phyloP scores from a whole-genome alignment of 2,329 filamentous ascomycete species.

The Colletotrichum tofieldiae region DNA sequence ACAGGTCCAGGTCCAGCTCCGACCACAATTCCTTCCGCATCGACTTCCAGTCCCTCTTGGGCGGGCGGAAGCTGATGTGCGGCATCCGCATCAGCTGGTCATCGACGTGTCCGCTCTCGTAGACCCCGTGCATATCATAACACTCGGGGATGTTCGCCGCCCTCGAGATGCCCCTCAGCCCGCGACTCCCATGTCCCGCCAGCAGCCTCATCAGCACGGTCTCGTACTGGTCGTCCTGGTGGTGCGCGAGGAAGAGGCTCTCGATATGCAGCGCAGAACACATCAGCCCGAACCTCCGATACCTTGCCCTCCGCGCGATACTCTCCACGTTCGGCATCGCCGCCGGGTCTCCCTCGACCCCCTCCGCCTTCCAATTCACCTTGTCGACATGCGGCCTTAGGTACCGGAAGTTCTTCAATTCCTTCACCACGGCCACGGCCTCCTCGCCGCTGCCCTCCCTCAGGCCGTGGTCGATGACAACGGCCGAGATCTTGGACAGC shows the following conservation, averaged over 20 bases:
- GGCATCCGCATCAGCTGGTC: conserved; percentile 58
- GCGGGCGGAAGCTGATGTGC: conserved; percentile 56
- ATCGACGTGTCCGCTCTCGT: conserved; percentile 74
- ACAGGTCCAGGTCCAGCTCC: conserved; percentile 50
- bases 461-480: conserved; percentile 73
- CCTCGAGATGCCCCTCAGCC: conserved; percentile 78
- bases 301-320: conserved; percentile 81
- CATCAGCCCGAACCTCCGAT: conserved; percentile 76
- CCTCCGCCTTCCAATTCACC: conserved; percentile 67
- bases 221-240: conserved; percentile 92
- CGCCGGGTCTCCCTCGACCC: conserved; percentile 49
- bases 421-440: conserved; percentile 61
- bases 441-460: conserved; percentile 68
- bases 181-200: conserved; percentile 77
- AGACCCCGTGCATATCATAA: conserved; percentile 79
- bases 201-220: conserved; percentile 87
- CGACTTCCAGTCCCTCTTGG: conserved; percentile 45
- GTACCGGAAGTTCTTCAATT: conserved; percentile 55
- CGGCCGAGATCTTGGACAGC: conserved; percentile 56
- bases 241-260: conserved; percentile 85
- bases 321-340: conserved; percentile 80
- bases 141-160: conserved; percentile 87
- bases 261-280: conserved; percentile 68
- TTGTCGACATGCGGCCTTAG: conserved; percentile 47
- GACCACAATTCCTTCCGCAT: conserved; percentile 43